Evolutionary conservation across 805 yeast genomes (phyloP).

Genomic region (Yarrowia sp.): DNA sequence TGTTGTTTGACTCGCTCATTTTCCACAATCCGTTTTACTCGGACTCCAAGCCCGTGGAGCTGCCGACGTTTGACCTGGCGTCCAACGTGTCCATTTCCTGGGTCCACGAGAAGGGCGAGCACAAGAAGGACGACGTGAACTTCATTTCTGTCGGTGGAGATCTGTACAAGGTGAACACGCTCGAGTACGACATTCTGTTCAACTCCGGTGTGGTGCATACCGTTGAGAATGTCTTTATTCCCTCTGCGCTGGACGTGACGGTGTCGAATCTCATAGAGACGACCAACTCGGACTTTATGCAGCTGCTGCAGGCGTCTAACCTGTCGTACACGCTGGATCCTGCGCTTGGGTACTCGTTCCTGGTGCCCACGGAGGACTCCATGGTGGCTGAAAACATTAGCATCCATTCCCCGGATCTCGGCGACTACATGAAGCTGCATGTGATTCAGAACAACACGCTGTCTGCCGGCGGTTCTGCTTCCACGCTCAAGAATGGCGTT

Average conservation of each 20-base stretch:
- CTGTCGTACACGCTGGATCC: constrained; percentile 45
- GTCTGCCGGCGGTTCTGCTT: constrained; percentile 27
- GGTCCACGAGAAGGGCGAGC: neutral
- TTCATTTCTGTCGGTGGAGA: neutral
- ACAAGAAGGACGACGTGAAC: constrained; percentile 11
- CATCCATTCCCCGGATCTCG: constrained; percentile 43
- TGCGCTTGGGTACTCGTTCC: constrained; percentile 51
- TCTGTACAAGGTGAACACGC: constrained; percentile 31
- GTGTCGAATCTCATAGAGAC: constrained; percentile 55
- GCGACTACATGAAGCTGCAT: constrained; percentile 62
- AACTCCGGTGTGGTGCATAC: constrained; percentile 84
- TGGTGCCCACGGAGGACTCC: constrained; percentile 66
- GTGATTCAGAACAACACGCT: constrained; percentile 57
- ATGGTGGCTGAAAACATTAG: constrained; percentile 52
- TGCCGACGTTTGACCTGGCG: constrained; percentile 33
- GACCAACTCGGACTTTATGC: constrained; percentile 46
- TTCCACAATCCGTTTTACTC: constrained; percentile 65
- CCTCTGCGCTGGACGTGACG: constrained; percentile 52
- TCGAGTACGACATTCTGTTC: constrained; percentile 58
- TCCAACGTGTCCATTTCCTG: constrained; percentile 25
- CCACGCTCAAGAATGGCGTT: constrained; percentile 33
- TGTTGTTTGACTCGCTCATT: constrained; percentile 55
- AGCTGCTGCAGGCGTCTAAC: constrained; percentile 47
- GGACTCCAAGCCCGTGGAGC: constrained; percentile 45
- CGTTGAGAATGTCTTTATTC: constrained; percentile 53